Evolutionary conservation across 192 early-diverging fungal genomes (phyloP).

Genomic region (Allomyces arbusculus): DNA sequence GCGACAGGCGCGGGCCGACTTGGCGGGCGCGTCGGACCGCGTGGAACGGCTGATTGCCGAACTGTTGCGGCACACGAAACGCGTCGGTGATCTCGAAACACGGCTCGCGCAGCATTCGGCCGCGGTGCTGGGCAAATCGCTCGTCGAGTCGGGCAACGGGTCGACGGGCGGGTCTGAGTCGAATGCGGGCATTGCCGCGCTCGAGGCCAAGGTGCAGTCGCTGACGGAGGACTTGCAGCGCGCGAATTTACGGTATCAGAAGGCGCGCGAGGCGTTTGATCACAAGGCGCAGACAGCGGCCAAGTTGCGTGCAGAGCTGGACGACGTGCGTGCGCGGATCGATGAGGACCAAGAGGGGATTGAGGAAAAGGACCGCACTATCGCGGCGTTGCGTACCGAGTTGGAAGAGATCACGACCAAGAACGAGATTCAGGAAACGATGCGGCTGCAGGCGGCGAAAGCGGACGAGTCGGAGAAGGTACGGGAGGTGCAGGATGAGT

Average conservation of each 20-base stretch:
- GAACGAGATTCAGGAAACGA: slow-evolving; percentile 13
- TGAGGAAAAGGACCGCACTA: slow-evolving; percentile 21
- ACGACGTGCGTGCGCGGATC: slow-evolving; percentile 6
- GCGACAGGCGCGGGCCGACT: not conserved
- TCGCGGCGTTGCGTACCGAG: slow-evolving; percentile 18
- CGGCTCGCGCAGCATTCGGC: not conserved
- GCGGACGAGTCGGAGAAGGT: not conserved
- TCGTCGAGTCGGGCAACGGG: not conserved
- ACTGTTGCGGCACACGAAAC: not conserved
- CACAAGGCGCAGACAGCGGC: not conserved
- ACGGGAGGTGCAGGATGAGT: not conserved
- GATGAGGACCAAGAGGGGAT: slow-evolving; percentile 14
- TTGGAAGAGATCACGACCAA: slow-evolving; percentile 23
- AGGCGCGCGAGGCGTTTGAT: not conserved
- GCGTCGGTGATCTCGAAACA: not conserved
- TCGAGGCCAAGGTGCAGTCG: not conserved
- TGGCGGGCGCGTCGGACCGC: not conserved
- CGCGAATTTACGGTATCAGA: not conserved
- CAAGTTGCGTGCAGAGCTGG: not conserved
- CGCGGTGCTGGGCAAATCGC: not conserved
- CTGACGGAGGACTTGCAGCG: not conserved
- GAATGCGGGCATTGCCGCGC: not conserved
- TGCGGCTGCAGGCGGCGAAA: not conserved
- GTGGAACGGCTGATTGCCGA: not conserved
- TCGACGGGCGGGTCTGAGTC: not conserved